Evolutionary conservation across 192 early-diverging fungal species (phyloP), one percentile per base, ranked within the genome.

Genomic region (Helicostylum pulchrum): DNA sequence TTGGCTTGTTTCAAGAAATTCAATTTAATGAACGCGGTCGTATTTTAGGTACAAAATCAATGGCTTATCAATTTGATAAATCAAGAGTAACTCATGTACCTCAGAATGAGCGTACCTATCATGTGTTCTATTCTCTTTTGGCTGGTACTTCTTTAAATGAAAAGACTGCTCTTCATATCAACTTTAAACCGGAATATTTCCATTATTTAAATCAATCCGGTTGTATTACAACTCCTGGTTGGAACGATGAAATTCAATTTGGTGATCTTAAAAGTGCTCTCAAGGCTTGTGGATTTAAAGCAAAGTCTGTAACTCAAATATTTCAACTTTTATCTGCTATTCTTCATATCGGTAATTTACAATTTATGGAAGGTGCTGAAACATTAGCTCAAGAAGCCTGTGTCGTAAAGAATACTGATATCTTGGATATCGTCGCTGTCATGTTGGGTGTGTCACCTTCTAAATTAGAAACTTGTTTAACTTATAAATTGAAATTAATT

Each of bases 11-110:
- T 82, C 85, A 90, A 32, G 96, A 98, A 78, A 78, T 92, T 62
- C 96, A 98, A 82, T 96, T 91, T 70, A 89, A 87, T 62, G 87
- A 87, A 43, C 75, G 87, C 17, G 93, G 95, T 20, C 86, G 86
- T 21, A 79, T 98, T 56, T 68, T 91, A 12, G 96, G 95, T 56
- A 75, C 87, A 60, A 95, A 98, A 73, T 69, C 85, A 10, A 70
- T 96, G 17, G 83, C 90, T 10, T 90, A 83, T 64, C 76, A 79
- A 19, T 79, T 90, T 20, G 89, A 92, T 67, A 72, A 79, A 11
- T 74, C 74, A 55, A 71, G 89, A 44, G 75, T 92, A 6, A 84
- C 81, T 10, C 66, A 83, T 17, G 83, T 84, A 8, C 30, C 60
- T 14, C 76, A 77, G 31, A 78, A 83, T 21, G 88, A 92, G 68